These are phyloP conservation scores for Aureobasidium sp. DNA, from an alignment of 2,329 filamentous ascomycete genomes.

Conservation along the genomic window DNA sequence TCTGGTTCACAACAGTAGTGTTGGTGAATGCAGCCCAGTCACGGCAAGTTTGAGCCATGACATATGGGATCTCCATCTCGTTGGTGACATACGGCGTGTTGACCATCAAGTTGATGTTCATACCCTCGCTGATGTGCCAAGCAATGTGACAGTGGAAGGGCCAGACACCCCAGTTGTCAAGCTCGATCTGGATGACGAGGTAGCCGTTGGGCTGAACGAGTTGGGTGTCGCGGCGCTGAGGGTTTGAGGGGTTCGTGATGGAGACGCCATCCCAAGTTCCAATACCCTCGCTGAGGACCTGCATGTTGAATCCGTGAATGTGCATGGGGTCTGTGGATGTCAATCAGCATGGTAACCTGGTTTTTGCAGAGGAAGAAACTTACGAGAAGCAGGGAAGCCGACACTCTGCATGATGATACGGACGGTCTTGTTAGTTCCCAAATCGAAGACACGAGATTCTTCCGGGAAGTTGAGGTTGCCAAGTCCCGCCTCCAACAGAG, in stretches of 20 bases:
- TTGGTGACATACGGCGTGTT: constrained; percentile 19
- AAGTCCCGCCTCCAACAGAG: constrained; percentile 17
- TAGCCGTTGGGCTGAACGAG: constrained; percentile 20
- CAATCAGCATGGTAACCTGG: not conserved
- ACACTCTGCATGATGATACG: constrained; percentile 44
- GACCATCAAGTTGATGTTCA: constrained; percentile 26
- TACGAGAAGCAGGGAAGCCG: constrained; percentile 15
- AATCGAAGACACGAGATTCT: constrained; percentile 35
- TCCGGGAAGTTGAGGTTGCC: constrained; percentile 16
- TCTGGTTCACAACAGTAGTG: constrained; percentile 18
- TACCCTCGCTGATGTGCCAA: constrained; percentile 23
- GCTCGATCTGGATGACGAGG: constrained; percentile 35
- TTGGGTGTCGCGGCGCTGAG: constrained; percentile 22
- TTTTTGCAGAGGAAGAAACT: not conserved
- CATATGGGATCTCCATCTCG: constrained; percentile 20
- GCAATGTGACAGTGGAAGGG: constrained; percentile 27
- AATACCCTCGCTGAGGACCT: constrained; percentile 18
- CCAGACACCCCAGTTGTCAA: constrained; percentile 48
- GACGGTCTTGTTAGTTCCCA: constrained; percentile 44
- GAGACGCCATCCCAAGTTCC: constrained; percentile 20
- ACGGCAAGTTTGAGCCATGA: constrained; percentile 25
- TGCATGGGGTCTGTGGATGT: constrained; percentile 23
- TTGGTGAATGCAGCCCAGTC: constrained; percentile 19
- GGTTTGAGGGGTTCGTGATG: constrained; percentile 20
- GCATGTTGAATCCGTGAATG: constrained; percentile 26